These are phyloP conservation scores for Hondaea fermentalgiana DNA, from an alignment of 108 stramenopile species.

Conservation along the genomic window DNA sequence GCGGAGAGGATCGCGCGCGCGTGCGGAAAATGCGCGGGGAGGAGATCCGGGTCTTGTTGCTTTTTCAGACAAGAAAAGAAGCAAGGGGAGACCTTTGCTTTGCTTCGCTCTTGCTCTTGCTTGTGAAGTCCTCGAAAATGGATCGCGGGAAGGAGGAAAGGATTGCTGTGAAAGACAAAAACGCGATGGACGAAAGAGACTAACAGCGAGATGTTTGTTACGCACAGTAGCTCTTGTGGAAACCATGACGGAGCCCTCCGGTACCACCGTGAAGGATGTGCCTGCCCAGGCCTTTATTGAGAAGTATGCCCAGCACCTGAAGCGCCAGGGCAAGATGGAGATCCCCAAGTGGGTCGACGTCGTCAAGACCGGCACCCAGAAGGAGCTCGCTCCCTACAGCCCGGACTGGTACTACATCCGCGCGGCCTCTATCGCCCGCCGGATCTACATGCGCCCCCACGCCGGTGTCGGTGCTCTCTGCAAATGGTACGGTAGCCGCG, in stretches of 20 bases:
- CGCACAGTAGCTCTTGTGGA: not conserved
- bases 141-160: too few relatives aligned
- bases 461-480: constrained; percentile 87
- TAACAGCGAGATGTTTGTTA: too few relatives aligned
- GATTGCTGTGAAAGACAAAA: too few relatives aligned
- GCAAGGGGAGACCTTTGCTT: too few relatives aligned
- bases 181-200: too few relatives aligned
- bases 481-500: constrained; percentile 89
- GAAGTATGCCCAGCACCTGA: constrained; percentile 95
- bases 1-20: too few relatives aligned
- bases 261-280: constrained; percentile 74
- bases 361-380: constrained; percentile 91
- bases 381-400: constrained; percentile 96
- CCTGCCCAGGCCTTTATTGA: constrained; percentile 71
- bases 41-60: too few relatives aligned
- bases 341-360: constrained; percentile 93
- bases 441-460: constrained; percentile 93
- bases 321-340: constrained; percentile 95
- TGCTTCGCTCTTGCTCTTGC: too few relatives aligned
- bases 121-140: too few relatives aligned
- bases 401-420: constrained; percentile 99
- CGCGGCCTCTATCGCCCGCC: constrained; percentile 93
- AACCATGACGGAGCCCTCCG: not conserved
- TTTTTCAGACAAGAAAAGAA: too few relatives aligned
- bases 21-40: too few relatives aligned